Base-by-base conservation (phyloP, 129 eudicot species). In the Scalesia atractyloides region DNA sequence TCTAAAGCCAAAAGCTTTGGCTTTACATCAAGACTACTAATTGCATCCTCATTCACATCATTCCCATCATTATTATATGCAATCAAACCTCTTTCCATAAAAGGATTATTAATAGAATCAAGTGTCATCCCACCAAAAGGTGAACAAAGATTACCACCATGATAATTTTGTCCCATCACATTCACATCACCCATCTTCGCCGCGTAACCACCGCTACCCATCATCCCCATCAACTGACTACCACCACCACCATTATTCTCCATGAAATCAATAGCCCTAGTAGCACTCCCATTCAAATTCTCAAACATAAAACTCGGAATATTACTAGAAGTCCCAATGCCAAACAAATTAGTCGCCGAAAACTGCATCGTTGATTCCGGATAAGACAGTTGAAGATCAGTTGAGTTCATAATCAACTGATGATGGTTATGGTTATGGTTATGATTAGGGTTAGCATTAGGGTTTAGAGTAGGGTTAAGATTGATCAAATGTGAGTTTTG, bases 1-100 rank as follows among this genome's bases (percentile, higher is more conserved):
- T 89, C 98, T 30, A 92, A 75, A 39, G 98, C 86, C 84, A 89
- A 77, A 62, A 85, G 68, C 80, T 82, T 86, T 60, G 97, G 97
- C 79, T 92, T 92, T 34, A 86, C 89, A 76, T 92, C 93, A 69
- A 80, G 47, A 19, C 67, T 47, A 65, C 52, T 59, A 9, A 70
- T 73, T 3, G 73, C 51, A 24, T 81, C 83, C 5, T 68, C 81
- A 75, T 77, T 68, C 48, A 75, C 73, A 11, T 69, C 79, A 75
- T 76, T 76, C 49, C 72, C 81, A 51, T 72, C 79, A 9, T 78
- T 73, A 61, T 84, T 76, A 47, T 81, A 81, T 0, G 89, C 84
- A 30, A 84, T 77, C 77, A 83, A 73, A 1, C 83, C 68, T 68
- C 89, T 81, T 36, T 85, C 91, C 81, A 87, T 82, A 11, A 86